Percentiles rank a stretch among this genome's conserved stretches.
Evolutionary conservation across 2,329 filamentous ascomycete genomes (phyloP).

Genomic region (Sporothrix dimorphospora): DNA sequence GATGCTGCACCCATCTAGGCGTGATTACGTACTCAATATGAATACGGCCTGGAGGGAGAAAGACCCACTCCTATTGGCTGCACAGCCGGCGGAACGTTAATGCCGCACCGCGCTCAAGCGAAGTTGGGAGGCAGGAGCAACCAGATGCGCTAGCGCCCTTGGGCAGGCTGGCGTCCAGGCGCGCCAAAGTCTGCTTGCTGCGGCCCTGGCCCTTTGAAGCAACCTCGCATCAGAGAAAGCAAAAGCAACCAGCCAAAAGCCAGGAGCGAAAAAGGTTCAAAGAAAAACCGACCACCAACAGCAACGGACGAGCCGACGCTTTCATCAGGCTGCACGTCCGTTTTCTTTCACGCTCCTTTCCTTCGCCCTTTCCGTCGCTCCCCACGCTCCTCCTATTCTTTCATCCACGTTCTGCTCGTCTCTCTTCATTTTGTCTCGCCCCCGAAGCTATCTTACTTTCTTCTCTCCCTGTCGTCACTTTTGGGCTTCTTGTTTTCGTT

Average conservation of each 20-base stretch:
- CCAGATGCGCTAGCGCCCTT: constrained; percentile 5
- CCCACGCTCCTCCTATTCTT: background rate
- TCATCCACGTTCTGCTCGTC: background rate
- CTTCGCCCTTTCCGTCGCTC: background rate
- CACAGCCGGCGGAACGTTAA: constrained; percentile 13
- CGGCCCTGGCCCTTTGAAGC: background rate
- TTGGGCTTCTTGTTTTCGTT: background rate
- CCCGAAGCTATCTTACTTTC: background rate
- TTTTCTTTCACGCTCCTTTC: constrained; percentile 12
- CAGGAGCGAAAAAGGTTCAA: background rate
- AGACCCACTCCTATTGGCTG: background rate
- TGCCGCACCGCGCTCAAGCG: background rate
- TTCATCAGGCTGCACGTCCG: constrained; percentile 22
- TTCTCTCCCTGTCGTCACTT: background rate
- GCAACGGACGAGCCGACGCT: constrained; percentile 4
- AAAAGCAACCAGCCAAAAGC: background rate
- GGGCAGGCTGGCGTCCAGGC: constrained; percentile 8
- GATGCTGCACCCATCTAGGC: background rate
- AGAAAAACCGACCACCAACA: constrained; percentile 5
- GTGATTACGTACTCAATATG: background rate
- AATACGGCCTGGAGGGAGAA: too few species aligned
- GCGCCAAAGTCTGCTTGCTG: constrained; percentile 20
- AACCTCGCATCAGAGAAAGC: background rate
- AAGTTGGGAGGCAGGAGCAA: constrained; percentile 19
- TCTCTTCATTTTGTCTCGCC: background rate